These are phyloP conservation scores for Ganoderma sp. DNA, from an alignment of 1,284 basidiomycete species.

Conservation along the genomic window DNA sequence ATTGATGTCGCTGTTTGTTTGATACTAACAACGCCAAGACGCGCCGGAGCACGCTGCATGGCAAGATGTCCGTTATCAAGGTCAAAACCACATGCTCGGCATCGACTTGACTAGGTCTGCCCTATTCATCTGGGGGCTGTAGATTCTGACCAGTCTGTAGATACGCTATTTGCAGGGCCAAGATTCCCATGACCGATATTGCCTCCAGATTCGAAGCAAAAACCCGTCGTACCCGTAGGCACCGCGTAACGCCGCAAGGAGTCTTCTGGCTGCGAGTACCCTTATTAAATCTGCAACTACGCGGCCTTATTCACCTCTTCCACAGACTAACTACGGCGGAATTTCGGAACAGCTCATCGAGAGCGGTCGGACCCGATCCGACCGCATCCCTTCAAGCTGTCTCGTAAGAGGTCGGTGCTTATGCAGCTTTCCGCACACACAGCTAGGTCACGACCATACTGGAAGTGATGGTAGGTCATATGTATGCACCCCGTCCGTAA, in stretches of 20 bases:
- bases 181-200: neutral
- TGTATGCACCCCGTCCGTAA: neutral
- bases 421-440: neutral
- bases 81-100: neutral
- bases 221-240: neutral
- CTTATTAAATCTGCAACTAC: neutral
- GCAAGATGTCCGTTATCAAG: neutral
- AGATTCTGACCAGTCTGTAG: neutral
- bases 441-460: neutral
- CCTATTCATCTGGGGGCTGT: too few relatives aligned
- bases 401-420: neutral
- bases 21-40: neutral
- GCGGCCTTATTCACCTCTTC: neutral
- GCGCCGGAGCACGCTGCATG: neutral
- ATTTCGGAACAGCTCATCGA: neutral
- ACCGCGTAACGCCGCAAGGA: neutral
- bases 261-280: neutral
- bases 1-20: neutral
- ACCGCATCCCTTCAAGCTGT: neutral
- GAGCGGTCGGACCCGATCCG: neutral
- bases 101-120: neutral
- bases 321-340: neutral
- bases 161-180: neutral
- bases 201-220: neutral
- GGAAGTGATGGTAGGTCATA: neutral